Conservation (phyloP, 352 stramenopile genomes). For the Phytopythium delawarense region DNA sequence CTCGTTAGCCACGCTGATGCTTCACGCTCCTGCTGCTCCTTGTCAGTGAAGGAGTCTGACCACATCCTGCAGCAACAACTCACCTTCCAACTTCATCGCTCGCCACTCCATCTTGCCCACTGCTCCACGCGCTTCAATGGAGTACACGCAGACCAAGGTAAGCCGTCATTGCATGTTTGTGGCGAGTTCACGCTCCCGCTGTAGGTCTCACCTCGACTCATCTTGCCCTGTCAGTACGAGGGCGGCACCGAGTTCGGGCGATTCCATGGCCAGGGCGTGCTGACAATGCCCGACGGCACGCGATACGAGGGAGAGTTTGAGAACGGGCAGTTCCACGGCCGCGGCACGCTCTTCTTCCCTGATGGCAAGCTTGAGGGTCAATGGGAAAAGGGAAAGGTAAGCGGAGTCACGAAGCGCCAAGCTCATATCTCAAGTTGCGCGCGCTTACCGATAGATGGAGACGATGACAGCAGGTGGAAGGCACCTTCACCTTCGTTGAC, state of each 20-base stretch:
- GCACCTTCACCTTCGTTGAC: conserved; percentile 75
- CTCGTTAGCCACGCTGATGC: neutral
- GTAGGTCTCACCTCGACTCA: neutral
- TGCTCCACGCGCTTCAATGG: neutral
- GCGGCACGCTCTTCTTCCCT: conserved; percentile 62
- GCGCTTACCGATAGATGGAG: neutral
- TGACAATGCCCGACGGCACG: conserved; percentile 56
- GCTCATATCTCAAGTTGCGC: neutral
- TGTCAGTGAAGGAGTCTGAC: neutral
- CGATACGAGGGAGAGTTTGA: conserved; percentile 80
- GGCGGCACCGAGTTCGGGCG: conserved; percentile 52
- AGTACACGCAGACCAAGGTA: conserved; percentile 9
- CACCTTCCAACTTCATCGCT: neutral
- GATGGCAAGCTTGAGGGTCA: conserved; percentile 64
- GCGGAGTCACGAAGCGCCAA: neutral
- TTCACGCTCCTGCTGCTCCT: neutral
- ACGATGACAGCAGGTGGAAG: conserved; percentile 55
- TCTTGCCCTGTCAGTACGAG: conserved; percentile 38
- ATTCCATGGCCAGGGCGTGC: conserved; percentile 48
- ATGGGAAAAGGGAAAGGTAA: conserved; percentile 69
- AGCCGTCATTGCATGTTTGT: neutral
- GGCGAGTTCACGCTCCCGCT: neutral
- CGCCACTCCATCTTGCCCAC: neutral
- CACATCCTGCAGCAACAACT: neutral
- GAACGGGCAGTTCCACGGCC: conserved; percentile 78